phyloP scores from a whole-genome alignment of 2,329 filamentous ascomycete genomes.

The Lachnellula subtilissima region DNA sequence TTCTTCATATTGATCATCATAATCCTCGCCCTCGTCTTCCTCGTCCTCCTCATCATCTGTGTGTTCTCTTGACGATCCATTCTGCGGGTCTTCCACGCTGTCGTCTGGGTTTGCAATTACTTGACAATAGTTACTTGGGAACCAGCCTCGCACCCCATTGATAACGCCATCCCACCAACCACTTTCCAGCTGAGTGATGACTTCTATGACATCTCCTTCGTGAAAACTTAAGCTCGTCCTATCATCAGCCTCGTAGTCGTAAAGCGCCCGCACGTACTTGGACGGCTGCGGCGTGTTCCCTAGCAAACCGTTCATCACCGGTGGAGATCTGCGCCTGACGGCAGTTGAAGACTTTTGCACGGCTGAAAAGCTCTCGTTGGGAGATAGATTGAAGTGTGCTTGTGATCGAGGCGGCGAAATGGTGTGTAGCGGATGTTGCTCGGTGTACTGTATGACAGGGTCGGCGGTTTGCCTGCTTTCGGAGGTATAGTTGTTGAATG shows the following conservation, averaged over 20 bases:
- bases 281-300: slow-evolving; percentile 57
- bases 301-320: slow-evolving; percentile 56
- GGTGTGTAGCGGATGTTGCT: slow-evolving; percentile 8
- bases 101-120: slow-evolving; percentile 75
- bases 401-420: slow-evolving; percentile 15
- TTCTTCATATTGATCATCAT: slow-evolving; percentile 53
- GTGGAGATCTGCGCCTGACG: slow-evolving; percentile 25
- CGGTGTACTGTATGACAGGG: slow-evolving; percentile 11
- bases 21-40: slow-evolving; percentile 62
- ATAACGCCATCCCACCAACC: slow-evolving; percentile 99
- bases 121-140: slow-evolving; percentile 97
- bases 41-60: slow-evolving; percentile 59
- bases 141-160: slow-evolving; percentile 95
- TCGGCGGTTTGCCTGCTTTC: slow-evolving; percentile 11
- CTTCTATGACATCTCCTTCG: slow-evolving; percentile 95
- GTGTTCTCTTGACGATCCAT: slow-evolving; percentile 43
- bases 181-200: slow-evolving; percentile 95
- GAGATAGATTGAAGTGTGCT: slow-evolving; percentile 12
- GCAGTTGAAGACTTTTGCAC: slow-evolving; percentile 16
- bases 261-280: slow-evolving; percentile 91
- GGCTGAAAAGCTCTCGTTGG: slow-evolving; percentile 11
- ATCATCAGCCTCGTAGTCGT: slow-evolving; percentile 97
- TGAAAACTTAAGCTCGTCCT: slow-evolving; percentile 94
- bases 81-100: slow-evolving; percentile 56
- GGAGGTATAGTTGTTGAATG: slow-evolving; percentile 18